These are phyloP conservation scores for Colletotrichum australisinense DNA, from an alignment of 2,329 filamentous ascomycete genomes.

Conservation along the genomic window DNA sequence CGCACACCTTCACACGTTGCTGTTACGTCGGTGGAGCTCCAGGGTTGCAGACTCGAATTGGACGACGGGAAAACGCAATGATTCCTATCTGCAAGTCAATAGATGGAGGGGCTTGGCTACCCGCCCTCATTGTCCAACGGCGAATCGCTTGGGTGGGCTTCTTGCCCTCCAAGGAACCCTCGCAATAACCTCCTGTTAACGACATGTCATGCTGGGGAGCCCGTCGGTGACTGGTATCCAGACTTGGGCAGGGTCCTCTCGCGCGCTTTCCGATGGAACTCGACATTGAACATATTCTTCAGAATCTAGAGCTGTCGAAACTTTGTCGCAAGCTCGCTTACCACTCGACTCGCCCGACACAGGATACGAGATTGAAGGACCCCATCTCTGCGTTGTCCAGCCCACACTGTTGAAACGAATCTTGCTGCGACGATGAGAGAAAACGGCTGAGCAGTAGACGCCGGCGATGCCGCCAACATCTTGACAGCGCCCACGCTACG, in stretches of 20 bases:
- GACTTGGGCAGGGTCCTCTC: constrained; percentile 4
- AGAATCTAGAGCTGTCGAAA: constrained; percentile 13
- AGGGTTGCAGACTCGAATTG: constrained; percentile 23
- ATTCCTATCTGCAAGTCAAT: constrained; percentile 36
- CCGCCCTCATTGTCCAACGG: constrained; percentile 15
- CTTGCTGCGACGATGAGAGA: constrained; percentile 22
- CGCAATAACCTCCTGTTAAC: constrained; percentile 34
- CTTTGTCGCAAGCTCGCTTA: constrained; percentile 21
- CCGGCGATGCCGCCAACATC: constrained; percentile 24
- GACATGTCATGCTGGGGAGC: constrained; percentile 31
- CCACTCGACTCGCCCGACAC: constrained; percentile 3
- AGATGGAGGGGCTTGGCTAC: constrained; percentile 32
- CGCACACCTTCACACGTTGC: constrained; percentile 34
- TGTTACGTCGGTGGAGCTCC: constrained; percentile 37
- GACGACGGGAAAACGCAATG: constrained; percentile 32
- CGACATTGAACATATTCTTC: constrained; percentile 8
- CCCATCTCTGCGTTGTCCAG: constrained; percentile 17
- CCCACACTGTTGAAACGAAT: constrained; percentile 30
- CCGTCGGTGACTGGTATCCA: constrained; percentile 11
- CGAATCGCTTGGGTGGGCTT: constrained; percentile 34
- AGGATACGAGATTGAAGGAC: constrained; percentile 3
- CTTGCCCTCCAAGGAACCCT: constrained; percentile 20
- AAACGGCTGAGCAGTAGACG: constrained; percentile 16
- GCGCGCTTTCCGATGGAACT: constrained; percentile 31
- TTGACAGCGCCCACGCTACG: constrained; percentile 31